These are phyloP conservation scores for Agapanthus africanus DNA, from an alignment of 106 monocot species.

Conservation along the genomic window DNA sequence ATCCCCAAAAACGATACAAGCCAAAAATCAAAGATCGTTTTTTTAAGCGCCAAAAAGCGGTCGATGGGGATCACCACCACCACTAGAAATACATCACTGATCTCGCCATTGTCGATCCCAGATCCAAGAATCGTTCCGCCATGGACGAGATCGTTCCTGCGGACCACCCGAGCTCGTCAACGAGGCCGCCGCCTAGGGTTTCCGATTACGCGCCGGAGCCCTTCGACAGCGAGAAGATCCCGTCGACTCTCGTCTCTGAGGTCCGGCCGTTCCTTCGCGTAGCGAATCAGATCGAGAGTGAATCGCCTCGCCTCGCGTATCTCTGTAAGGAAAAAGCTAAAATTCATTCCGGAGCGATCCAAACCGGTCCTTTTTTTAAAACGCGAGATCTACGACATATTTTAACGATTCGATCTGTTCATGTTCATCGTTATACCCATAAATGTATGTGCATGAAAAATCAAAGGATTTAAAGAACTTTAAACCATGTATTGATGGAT, in stretches of 20 bases:
- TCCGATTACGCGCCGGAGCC: conserved; percentile 18
- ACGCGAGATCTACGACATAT: too few species aligned
- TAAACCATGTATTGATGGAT: too few species aligned
- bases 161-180: conserved; percentile 19
- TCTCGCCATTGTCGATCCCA: not conserved
- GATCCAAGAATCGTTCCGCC: conserved; percentile 1
- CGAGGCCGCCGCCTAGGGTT: conserved; percentile 3
- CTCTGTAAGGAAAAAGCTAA: conserved; percentile 34
- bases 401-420: too few species aligned
- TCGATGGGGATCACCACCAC: not conserved
- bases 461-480: too few species aligned
- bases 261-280: conserved; percentile 61
- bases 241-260: conserved; percentile 35
- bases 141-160: conserved; percentile 40
- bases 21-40: too few species aligned
- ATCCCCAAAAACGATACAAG: too few species aligned
- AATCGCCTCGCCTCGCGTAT: conserved; percentile 67
- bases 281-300: conserved; percentile 62
- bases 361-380: too few species aligned
- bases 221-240: conserved; percentile 84
- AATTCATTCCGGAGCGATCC: too few species aligned
- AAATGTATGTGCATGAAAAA: too few species aligned
- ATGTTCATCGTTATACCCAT: too few species aligned
- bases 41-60: too few species aligned
- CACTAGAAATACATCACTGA: not conserved